These are phyloP conservation scores for Camelina hispida DNA, from an alignment of 345 rosid genomes.

Conservation along the genomic window DNA sequence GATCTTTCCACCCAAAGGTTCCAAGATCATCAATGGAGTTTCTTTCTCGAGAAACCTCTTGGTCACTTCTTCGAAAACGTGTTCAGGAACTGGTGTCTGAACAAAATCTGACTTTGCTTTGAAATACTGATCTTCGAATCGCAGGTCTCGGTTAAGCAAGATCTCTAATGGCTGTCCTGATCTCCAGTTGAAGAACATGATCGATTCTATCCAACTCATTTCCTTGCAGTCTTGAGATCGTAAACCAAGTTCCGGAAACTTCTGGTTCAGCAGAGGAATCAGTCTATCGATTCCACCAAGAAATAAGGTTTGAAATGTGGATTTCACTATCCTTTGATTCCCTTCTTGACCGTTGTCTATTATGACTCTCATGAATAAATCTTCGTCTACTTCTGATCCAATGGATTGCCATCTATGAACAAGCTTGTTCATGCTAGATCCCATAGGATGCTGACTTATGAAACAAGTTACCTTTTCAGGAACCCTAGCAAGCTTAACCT, in stretches of 20 bases:
- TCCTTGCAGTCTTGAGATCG: conserved; percentile 46
- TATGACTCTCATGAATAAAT: conserved; percentile 57
- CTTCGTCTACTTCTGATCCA: conserved; percentile 34
- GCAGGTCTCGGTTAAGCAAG: conserved; percentile 43
- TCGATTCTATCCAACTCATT: conserved; percentile 60
- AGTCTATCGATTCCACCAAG: conserved; percentile 50
- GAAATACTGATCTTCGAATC: conserved; percentile 37
- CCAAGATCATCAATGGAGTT: conserved; percentile 41
- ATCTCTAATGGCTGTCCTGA: conserved; percentile 44
- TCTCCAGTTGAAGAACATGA: conserved; percentile 47
- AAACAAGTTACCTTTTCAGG: conserved; percentile 51
- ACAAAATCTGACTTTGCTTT: conserved; percentile 80
- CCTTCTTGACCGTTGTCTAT: conserved; percentile 27
- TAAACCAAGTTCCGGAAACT: conserved; percentile 55
- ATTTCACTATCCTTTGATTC: conserved; percentile 33
- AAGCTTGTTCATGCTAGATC: conserved; percentile 35
- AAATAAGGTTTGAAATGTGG: conserved; percentile 47
- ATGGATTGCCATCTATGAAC: conserved; percentile 43
- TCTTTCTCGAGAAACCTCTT: conserved; percentile 44
- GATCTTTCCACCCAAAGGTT: conserved; percentile 42
- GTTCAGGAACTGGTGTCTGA: conserved; percentile 46
- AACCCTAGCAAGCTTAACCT: conserved; percentile 46
- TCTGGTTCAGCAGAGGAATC: conserved; percentile 40
- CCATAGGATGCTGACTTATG: conserved; percentile 39
- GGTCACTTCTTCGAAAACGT: conserved; percentile 46